Evolutionary conservation across 2,329 filamentous ascomycete genomes (phyloP).

Genomic region (Allantophomopsis cytisporea): DNA sequence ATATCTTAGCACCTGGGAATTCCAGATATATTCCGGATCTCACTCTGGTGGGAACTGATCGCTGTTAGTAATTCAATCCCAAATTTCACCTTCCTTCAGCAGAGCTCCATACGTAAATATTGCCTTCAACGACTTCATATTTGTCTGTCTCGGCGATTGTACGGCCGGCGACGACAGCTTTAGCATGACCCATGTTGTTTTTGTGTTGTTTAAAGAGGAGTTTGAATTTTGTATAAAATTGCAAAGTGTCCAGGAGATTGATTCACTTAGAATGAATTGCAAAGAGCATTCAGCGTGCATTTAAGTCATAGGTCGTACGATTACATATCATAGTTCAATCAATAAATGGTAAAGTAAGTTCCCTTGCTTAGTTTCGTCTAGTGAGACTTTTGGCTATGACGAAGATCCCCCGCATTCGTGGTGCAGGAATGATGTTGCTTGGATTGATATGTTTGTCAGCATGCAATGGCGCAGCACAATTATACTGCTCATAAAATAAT

Average conservation of each 20-base stretch:
- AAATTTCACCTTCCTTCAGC: neutral
- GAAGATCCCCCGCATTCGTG: too few species aligned
- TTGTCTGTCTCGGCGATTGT: conserved; percentile 28
- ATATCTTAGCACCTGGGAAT: neutral
- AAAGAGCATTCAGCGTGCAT: too few species aligned
- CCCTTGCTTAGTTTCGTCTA: too few species aligned
- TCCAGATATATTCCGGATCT: conserved; percentile 2
- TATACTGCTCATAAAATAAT: too few species aligned
- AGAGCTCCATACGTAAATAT: conserved; percentile 24
- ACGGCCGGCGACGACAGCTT: conserved; percentile 27
- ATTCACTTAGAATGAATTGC: neutral
- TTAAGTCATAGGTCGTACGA: too few species aligned
- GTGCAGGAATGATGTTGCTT: too few species aligned
- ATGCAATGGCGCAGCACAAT: too few species aligned
- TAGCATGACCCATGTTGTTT: conserved; percentile 1
- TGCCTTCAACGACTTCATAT: conserved; percentile 32
- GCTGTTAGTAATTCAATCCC: conserved; percentile 6
- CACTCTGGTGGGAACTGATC: conserved; percentile 21
- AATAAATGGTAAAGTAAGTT: too few species aligned
- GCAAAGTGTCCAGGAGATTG: neutral
- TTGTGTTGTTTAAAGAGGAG: neutral
- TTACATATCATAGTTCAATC: too few species aligned
- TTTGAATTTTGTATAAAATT: too few species aligned
- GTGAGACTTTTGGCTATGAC: too few species aligned
- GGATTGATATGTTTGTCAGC: too few species aligned